phyloP scores from a whole-genome alignment of 2,329 filamentous ascomycete genomes.

The Fusarium concolor region DNA sequence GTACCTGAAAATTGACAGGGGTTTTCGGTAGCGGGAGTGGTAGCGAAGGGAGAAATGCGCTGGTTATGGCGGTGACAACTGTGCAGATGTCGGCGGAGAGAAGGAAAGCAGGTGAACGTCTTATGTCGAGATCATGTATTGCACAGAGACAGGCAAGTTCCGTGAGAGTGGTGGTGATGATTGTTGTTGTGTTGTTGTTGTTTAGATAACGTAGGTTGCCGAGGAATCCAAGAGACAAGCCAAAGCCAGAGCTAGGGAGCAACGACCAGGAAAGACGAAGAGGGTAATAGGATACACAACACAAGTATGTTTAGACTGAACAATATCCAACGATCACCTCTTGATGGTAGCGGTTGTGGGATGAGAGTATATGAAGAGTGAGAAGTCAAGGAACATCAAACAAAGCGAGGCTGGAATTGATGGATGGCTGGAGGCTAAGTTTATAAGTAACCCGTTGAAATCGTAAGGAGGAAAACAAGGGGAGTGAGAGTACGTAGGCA shows the following conservation, averaged over 20 bases:
- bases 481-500: slow-evolving; percentile 20
- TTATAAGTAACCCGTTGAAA: slow-evolving; percentile 38
- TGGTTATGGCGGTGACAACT: slow-evolving; percentile 31
- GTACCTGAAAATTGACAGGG: slow-evolving; percentile 30
- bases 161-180: not conserved
- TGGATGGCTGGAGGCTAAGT: slow-evolving; percentile 42
- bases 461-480: slow-evolving; percentile 30
- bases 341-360: slow-evolving; percentile 2
- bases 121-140: slow-evolving; percentile 32
- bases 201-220: slow-evolving; percentile 13
- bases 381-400: slow-evolving; percentile 29
- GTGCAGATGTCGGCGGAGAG: slow-evolving; percentile 3
- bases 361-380: slow-evolving; percentile 13
- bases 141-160: slow-evolving; percentile 3
- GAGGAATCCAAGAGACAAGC: slow-evolving; percentile 23
- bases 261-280: slow-evolving; percentile 12
- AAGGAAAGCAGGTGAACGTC: not conserved
- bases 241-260: not conserved
- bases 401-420: slow-evolving; percentile 31
- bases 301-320: not conserved
- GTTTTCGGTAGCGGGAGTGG: slow-evolving; percentile 3
- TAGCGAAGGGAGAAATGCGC: slow-evolving; percentile 11
- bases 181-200: slow-evolving; percentile 31
- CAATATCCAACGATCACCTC: slow-evolving; percentile 7
- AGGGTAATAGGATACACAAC: not conserved